Base-by-base conservation (phyloP, 768 basidiomycete genomes). In the Rhizopogon vinicolor region DNA sequence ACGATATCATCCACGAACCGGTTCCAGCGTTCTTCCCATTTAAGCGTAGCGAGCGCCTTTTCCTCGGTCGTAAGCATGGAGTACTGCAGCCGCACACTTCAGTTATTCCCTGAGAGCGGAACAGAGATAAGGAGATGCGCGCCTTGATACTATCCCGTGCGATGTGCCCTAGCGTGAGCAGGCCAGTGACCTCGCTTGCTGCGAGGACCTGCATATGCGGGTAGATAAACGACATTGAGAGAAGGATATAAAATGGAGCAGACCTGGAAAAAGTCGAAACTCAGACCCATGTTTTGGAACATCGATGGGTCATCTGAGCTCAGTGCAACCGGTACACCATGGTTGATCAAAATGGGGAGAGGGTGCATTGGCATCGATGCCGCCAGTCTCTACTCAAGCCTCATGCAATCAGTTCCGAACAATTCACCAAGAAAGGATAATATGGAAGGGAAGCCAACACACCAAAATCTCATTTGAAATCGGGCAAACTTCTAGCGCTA, bases 321-420 rank as follows among this genome's bases (percentile, higher is more conserved):
- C 3, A 91, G 75, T 0, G 81, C 82, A 7, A 91, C 84, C 3
- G 85, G 84, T 7, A 91, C 77, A 1, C 88, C 87, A 57, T 89
- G 75, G 65, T 87, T 91, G 48, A 91, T 65, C 39, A 89, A 63
- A n/a, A 80, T 74, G 1, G 87, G 86, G 28, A 91, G 73, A 1
- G 87, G 88, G 65, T 91, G 89, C 79, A 83, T 85, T 2, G 85
- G 85, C 82, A 91, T 91, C 5, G 88, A 89, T 8, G 87, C 82
- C 3, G 88, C 86, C 51, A 89, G 72, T 9, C 88, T 82, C 86
- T 89, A 60, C 10, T 33, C 25, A 7, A 5, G 19, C 35, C 52
- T 35, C 44, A 48, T 25, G 14, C 9, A 31, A 48, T 22, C 37
- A 49, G 48, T 22, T 41, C n/a, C 25, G 25, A 5, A 25, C 25